A percentile compares a stretch with the other conserved stretches of the same genome.
phyloP scores from a whole-genome alignment of 495 filamentous ascomycete genomes.

The Aspergillus cavernicola region DNA sequence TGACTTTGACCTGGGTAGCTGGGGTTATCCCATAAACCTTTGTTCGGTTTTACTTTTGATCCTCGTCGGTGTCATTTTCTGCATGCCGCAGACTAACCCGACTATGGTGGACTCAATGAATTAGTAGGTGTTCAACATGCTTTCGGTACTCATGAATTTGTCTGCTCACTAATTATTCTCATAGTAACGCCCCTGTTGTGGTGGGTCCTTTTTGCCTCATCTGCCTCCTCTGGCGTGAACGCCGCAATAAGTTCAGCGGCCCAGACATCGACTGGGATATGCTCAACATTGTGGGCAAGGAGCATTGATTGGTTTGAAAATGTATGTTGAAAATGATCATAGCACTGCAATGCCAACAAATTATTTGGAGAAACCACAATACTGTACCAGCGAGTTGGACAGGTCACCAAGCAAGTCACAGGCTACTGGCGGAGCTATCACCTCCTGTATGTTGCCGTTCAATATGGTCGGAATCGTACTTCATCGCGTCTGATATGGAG shows the following conservation, averaged over 20 bases:
- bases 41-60: conserved; percentile 26
- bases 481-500: too few species aligned
- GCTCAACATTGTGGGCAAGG: not conserved
- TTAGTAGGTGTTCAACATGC: conserved; percentile 13
- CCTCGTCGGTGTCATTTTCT: conserved; percentile 26
- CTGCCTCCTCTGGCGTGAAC: conserved; percentile 20
- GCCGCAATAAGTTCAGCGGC: conserved; percentile 20
- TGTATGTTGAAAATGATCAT: too few species aligned
- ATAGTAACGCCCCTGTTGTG: conserved; percentile 2
- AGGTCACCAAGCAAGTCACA: too few species aligned
- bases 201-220: conserved; percentile 25
- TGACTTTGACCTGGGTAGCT: conserved; percentile 22
- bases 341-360: too few species aligned
- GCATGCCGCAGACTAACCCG: conserved; percentile 27
- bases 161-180: too few species aligned
- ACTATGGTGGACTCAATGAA: conserved; percentile 29
- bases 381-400: too few species aligned
- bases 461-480: too few species aligned
- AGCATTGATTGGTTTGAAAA: not conserved
- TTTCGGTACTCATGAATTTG: too few species aligned
- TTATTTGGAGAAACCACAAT: too few species aligned
- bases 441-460: too few species aligned
- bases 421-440: too few species aligned
- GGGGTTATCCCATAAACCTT: conserved; percentile 26
- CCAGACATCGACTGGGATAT: conserved; percentile 30